Evolutionary conservation across 768 basidiomycete species (phyloP), one percentile per base, ranked within the genome.

Genomic region (Dacryopinax spathularia): DNA sequence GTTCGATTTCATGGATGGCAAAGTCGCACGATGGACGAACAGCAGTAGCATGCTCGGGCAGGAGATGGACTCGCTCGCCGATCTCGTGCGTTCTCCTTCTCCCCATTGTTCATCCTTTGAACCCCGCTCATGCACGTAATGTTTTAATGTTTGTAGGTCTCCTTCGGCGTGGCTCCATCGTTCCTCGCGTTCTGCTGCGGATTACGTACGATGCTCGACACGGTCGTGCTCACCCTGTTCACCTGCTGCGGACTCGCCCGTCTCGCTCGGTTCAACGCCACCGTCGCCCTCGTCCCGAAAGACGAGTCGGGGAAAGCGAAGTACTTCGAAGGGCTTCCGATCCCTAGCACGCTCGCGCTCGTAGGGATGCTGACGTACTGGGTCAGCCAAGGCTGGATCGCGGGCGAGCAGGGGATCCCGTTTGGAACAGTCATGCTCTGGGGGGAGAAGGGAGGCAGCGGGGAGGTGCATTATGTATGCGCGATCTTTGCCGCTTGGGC

Each of bases 1-100:
- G 80, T 99, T 99, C 76, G 96, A 99, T 75, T 93, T 95, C 70
- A 77, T 98, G 60, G 96, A 99, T 72, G 96, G 96, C 59, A 97
- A 96, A 76, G 91, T 99, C 16, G 96, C 96, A 22, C 80, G 96
- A 68, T 97, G 94, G 96, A 85, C 91, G 75, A 94, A 91, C 66
- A 91, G 92, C 61, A 88, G 84, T 64, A 95, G 92, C 68, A 86
- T 99, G 84, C 79, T 99, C 35, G 96, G 96, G 1, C 96, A 99
- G 75, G 96, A 99, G 74, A 80, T 99, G 62, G 96, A 99, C 77
- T 92, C 90, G 74, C 78, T 99, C 65, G 96, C 96, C 12, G 96
- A 99, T 76, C 78, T 98, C 75, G 92, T 93, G 69, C 60, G 87
- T 75, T 61, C 62, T 62, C 60, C 29, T 20, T 22, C 22, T 2